These are phyloP conservation scores for Phalaenopsis aphrodite DNA, from an alignment of 106 monocot species.

Conservation along the genomic window DNA sequence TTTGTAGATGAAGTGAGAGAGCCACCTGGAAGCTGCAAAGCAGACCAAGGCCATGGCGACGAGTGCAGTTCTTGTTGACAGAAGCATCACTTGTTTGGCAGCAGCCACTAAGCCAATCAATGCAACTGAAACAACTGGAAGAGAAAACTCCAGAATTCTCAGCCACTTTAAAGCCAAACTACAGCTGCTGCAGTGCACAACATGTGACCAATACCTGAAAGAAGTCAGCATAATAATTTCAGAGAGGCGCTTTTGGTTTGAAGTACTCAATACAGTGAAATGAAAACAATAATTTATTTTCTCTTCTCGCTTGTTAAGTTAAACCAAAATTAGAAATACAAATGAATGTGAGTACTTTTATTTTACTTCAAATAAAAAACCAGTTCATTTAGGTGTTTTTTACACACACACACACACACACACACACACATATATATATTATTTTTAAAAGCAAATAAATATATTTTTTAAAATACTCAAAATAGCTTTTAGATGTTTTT, in stretches of 20 bases:
- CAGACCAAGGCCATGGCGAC: slow-evolving; percentile 50
- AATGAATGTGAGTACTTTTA: too few relatives aligned
- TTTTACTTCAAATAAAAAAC: too few relatives aligned
- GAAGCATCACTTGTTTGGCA: slow-evolving; percentile 35
- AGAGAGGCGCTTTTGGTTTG: not conserved
- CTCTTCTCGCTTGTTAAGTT: too few relatives aligned
- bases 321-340: too few relatives aligned
- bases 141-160: slow-evolving; percentile 46
- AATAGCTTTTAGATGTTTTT: too few relatives aligned
- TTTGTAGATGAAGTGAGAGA: slow-evolving; percentile 73
- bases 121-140: slow-evolving; percentile 57
- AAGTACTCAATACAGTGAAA: too few relatives aligned
- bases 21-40: slow-evolving; percentile 64
- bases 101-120: slow-evolving; percentile 57
- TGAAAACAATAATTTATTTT: too few relatives aligned
- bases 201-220: slow-evolving; percentile 76
- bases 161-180: slow-evolving; percentile 44
- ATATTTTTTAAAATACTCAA: too few relatives aligned
- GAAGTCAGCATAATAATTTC: not conserved
- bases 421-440: too few relatives aligned
- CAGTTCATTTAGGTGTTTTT: too few relatives aligned
- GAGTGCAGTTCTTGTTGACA: slow-evolving; percentile 32
- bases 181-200: slow-evolving; percentile 81
- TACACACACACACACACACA: too few relatives aligned
- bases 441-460: too few relatives aligned